Conservation (phyloP, 495 filamentous ascomycete species). For the Talaromyces proteolyticus region DNA sequence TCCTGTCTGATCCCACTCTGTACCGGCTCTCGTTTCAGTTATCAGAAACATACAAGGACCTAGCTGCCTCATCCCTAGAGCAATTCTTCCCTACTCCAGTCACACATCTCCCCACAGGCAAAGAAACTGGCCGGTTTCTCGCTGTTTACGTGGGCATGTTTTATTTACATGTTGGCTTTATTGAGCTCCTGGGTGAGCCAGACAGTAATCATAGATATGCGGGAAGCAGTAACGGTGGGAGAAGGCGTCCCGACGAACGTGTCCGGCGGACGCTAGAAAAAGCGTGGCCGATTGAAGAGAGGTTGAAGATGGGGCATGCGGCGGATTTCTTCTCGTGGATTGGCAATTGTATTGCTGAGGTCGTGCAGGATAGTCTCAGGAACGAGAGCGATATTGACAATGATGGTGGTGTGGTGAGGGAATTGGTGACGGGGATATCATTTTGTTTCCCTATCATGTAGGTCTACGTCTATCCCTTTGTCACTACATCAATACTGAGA, state of each 20-base stretch:
- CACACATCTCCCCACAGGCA: slow-evolving; percentile 54
- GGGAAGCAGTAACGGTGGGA: slow-evolving; percentile 1
- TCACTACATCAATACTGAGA: not conserved
- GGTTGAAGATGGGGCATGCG: slow-evolving; percentile 61
- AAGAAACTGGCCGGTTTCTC: slow-evolving; percentile 58
- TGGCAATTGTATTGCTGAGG: slow-evolving; percentile 61
- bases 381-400: slow-evolving; percentile 18
- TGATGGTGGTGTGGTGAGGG: slow-evolving; percentile 24
- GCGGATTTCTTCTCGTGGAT: slow-evolving; percentile 72
- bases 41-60: slow-evolving; percentile 44
- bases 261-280: slow-evolving; percentile 56
- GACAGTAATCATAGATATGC: not conserved
- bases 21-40: slow-evolving; percentile 51
- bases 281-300: slow-evolving; percentile 67
- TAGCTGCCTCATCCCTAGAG: slow-evolving; percentile 54
- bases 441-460: slow-evolving; percentile 80
- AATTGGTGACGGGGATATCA: slow-evolving; percentile 64
- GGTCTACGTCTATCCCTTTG: slow-evolving; percentile 2
- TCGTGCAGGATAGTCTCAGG: slow-evolving; percentile 44
- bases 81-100: slow-evolving; percentile 73
- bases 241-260: slow-evolving; percentile 21
- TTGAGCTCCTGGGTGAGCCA: slow-evolving; percentile 51
- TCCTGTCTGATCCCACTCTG: slow-evolving; percentile 21
- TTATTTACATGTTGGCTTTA: slow-evolving; percentile 68
- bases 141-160: slow-evolving; percentile 71